Percentiles rank a stretch among this genome's conserved stretches.
Evolutionary conservation across 495 filamentous ascomycete species (phyloP).

Genomic region (Lophiostoma macrostomum): DNA sequence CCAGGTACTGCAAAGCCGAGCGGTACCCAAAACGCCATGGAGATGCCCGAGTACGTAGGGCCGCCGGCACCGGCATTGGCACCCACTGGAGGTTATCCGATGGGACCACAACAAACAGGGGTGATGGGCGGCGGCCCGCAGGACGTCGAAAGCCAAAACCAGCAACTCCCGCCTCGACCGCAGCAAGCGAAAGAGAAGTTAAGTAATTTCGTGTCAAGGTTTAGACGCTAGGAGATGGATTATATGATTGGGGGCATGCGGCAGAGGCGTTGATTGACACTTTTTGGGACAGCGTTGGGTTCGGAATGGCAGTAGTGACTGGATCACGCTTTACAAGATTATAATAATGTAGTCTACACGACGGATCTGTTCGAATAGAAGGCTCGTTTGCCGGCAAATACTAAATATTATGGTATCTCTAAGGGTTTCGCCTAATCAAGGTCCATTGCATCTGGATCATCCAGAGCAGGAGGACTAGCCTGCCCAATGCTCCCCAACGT

Average conservation of each 20-base stretch:
- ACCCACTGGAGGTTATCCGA: slow-evolving; percentile 4
- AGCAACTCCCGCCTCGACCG: slow-evolving; percentile 24
- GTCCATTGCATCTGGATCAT: slow-evolving; percentile 70
- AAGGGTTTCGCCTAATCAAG: slow-evolving; percentile 49
- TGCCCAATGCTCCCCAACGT: too few relatives aligned
- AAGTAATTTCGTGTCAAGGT: slow-evolving; percentile 14
- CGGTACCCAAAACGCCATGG: slow-evolving; percentile 47
- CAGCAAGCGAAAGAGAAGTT: slow-evolving; percentile 26
- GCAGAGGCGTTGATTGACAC: not conserved
- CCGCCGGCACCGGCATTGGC: slow-evolving; percentile 1
- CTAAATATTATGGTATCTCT: not conserved
- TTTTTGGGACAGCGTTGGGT: too few relatives aligned
- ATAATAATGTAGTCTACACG: slow-evolving; percentile 6
- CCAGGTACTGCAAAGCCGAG: slow-evolving; percentile 56
- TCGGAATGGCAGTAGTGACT: slow-evolving; percentile 2
- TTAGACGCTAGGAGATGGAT: slow-evolving; percentile 2
- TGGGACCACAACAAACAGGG: slow-evolving; percentile 9
- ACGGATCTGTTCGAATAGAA: slow-evolving; percentile 1
- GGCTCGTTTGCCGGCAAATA: not conserved
- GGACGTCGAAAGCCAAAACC: slow-evolving; percentile 17
- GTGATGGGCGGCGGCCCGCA: slow-evolving; percentile 1
- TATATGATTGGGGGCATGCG: not conserved
- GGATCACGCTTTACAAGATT: slow-evolving; percentile 1
- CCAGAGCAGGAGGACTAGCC: slow-evolving; percentile 11
- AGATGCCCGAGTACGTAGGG: slow-evolving; percentile 17